Evolutionary conservation across 768 basidiomycete genomes (phyloP).

Genomic region (Suillus subluteus): DNA sequence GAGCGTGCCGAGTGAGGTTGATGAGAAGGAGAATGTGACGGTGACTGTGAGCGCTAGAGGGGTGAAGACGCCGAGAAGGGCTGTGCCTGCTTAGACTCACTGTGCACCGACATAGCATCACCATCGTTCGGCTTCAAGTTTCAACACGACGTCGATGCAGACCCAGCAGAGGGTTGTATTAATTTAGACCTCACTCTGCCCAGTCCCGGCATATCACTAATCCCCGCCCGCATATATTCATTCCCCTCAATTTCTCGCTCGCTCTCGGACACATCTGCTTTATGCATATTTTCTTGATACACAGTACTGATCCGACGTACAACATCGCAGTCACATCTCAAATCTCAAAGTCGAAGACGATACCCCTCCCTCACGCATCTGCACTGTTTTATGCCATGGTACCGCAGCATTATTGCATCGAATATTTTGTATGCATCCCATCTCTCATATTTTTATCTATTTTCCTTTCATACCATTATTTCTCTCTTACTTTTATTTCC

Average conservation of each 20-base stretch:
- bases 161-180: neutral
- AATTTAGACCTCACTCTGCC: neutral
- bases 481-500: neutral
- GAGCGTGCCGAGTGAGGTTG: constrained; percentile 46
- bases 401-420: constrained; percentile 1
- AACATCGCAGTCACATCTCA: neutral
- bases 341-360: constrained; percentile 3
- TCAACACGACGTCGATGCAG: neutral
- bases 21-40: constrained; percentile 62
- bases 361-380: constrained; percentile 5
- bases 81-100: constrained; percentile 19
- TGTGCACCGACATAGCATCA: neutral
- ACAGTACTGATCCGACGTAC: neutral
- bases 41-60: constrained; percentile 16
- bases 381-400: constrained; percentile 4
- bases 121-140: neutral
- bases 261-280: neutral
- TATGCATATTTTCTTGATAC: constrained; percentile 1
- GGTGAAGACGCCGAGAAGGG: constrained; percentile 23
- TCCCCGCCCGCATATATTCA: neutral
- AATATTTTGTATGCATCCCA: neutral
- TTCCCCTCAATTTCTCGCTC: neutral
- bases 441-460: neutral
- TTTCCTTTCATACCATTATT: neutral
- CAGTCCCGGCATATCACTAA: neutral